These are phyloP conservation scores for Leishmania arabica DNA, from an alignment of 208 protist genomes.

Conservation along the genomic window DNA sequence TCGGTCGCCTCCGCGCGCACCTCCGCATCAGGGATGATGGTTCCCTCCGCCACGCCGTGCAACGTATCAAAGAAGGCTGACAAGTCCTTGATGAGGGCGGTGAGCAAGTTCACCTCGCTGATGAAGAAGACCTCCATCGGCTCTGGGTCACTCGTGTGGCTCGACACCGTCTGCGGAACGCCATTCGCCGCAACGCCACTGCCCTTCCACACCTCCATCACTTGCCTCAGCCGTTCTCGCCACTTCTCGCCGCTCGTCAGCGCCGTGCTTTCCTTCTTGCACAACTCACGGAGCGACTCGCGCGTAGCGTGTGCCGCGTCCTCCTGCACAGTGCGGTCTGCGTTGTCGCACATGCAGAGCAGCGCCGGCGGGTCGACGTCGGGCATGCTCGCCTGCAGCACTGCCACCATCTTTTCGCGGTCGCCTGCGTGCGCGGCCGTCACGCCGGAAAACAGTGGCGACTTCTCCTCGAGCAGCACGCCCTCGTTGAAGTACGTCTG, in stretches of 20 bases:
- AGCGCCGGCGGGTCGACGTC: slow-evolving; percentile 77
- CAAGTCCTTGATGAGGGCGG: slow-evolving; percentile 66
- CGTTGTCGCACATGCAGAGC: slow-evolving; percentile 94
- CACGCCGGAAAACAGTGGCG: slow-evolving; percentile 53
- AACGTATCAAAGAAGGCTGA: slow-evolving; percentile 67
- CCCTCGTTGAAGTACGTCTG: slow-evolving; percentile 69
- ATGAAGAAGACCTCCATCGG: slow-evolving; percentile 93
- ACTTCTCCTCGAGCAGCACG: slow-evolving; percentile 37
- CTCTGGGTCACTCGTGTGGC: slow-evolving; percentile 34
- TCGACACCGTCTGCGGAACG: slow-evolving; percentile 14
- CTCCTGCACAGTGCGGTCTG: slow-evolving; percentile 92
- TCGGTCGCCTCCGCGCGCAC: slow-evolving; percentile 76
- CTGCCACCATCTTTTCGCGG: slow-evolving; percentile 52
- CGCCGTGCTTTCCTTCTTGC: slow-evolving; percentile 18
- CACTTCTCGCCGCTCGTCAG: slow-evolving; percentile 55
- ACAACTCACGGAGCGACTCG: slow-evolving; percentile 83
- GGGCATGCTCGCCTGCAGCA: slow-evolving; percentile 60
- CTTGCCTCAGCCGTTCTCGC: slow-evolving; percentile 75
- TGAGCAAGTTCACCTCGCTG: slow-evolving; percentile 82
- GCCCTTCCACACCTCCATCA: slow-evolving; percentile 86
- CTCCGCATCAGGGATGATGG: slow-evolving; percentile 63
- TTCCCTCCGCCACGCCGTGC: slow-evolving; percentile 78
- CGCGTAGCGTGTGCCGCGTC: slow-evolving; percentile 48
- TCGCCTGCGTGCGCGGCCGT: slow-evolving; percentile 53
- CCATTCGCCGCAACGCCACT: slow-evolving; percentile 29